Conservation (phyloP, 768 basidiomycete genomes). For the Sporobolomyces phaffii region DNA sequence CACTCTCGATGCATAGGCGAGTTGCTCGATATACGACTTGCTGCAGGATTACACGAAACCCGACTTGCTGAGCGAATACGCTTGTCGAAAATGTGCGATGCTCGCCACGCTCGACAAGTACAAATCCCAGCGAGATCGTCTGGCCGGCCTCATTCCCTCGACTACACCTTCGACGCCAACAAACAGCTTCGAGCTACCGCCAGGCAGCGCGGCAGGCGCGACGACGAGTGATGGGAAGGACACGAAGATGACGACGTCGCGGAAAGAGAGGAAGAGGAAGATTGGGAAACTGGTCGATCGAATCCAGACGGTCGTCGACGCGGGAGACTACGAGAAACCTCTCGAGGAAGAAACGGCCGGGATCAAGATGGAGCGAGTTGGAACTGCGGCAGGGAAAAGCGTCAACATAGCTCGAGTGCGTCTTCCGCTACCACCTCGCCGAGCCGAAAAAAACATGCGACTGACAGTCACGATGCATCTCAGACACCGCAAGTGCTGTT, state of each 20-base stretch:
- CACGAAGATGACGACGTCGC: conserved; percentile 56
- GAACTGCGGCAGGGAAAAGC: conserved; percentile 76
- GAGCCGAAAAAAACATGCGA: not conserved
- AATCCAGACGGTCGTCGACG: conserved; percentile 61
- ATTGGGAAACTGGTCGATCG: conserved; percentile 60
- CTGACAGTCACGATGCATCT: not conserved
- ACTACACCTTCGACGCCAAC: not conserved
- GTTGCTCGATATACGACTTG: conserved; percentile 71
- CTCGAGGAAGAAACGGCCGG: conserved; percentile 54
- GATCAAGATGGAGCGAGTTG: conserved; percentile 67
- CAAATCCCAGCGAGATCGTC: conserved; percentile 57
- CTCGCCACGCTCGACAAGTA: conserved; percentile 66
- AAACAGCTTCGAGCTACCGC: conserved; percentile 38
- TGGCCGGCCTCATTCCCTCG: conserved; percentile 46
- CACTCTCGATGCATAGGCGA: too few species aligned
- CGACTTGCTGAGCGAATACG: conserved; percentile 74
- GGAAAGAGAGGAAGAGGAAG: conserved; percentile 69
- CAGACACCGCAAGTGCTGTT: conserved; percentile 80
- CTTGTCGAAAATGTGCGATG: conserved; percentile 86
- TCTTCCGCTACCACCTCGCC: conserved; percentile 3
- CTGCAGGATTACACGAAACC: conserved; percentile 81
- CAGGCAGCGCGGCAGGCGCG: too few species aligned
- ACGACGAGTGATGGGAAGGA: too few species aligned
- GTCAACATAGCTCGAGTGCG: conserved; percentile 84
- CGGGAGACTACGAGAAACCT: conserved; percentile 76